phyloP scores from a whole-genome alignment of 345 rosid genomes.

The Capsella bursapastoris region DNA sequence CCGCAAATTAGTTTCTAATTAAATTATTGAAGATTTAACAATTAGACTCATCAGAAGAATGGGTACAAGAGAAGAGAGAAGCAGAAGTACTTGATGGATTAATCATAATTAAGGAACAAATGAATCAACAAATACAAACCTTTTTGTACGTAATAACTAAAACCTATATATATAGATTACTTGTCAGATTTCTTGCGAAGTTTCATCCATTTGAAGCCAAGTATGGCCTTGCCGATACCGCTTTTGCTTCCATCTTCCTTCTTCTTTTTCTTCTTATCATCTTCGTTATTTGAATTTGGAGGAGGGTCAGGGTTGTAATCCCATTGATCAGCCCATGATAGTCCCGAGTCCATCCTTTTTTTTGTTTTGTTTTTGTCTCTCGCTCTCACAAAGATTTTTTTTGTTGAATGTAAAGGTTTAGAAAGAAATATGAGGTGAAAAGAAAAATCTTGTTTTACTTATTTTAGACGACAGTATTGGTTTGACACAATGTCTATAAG shows the following conservation, averaged over 20 bases:
- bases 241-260: slow-evolving; percentile 37
- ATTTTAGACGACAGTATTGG: slow-evolving; percentile 27
- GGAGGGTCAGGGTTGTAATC: slow-evolving; percentile 44
- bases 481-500: slow-evolving; percentile 9
- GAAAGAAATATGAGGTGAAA: slow-evolving; percentile 21
- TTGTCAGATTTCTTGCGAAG: slow-evolving; percentile 43
- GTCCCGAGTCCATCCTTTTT: slow-evolving; percentile 35
- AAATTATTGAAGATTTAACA: background rate
- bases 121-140: slow-evolving; percentile 2
- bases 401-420: slow-evolving; percentile 20
- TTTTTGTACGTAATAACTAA: background rate
- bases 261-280: slow-evolving; percentile 38
- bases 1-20: background rate
- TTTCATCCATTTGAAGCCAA: slow-evolving; percentile 42
- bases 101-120: slow-evolving; percentile 18
- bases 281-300: slow-evolving; percentile 35
- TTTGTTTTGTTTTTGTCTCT: too few relatives aligned
- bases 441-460: slow-evolving; percentile 18
- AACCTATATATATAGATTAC: background rate
- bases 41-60: slow-evolving; percentile 13
- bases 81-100: slow-evolving; percentile 6
- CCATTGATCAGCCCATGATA: slow-evolving; percentile 47
- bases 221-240: slow-evolving; percentile 36
- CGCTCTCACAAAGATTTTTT: slow-evolving; percentile 21
- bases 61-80: background rate